Evolutionary conservation across 1,284 basidiomycete species (phyloP).

Genomic region (Rhodotorula glutinis): DNA sequence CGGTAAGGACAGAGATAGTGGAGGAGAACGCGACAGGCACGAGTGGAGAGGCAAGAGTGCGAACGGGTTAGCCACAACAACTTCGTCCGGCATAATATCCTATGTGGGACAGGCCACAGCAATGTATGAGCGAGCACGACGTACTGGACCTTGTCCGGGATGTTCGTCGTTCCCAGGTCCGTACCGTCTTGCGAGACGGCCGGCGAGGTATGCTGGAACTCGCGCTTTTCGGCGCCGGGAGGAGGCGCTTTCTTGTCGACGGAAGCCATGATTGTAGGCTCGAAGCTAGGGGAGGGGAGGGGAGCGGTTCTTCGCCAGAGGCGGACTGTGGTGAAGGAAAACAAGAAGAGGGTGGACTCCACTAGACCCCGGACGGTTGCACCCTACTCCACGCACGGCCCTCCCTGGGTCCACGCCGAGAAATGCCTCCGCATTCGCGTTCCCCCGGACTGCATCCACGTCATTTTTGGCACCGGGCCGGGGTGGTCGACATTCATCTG

Average conservation of each 20-base stretch:
- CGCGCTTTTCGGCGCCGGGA: slow-evolving; percentile 7
- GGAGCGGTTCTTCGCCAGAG: background rate
- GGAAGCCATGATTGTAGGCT: background rate
- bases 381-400: background rate
- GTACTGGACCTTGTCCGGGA: background rate
- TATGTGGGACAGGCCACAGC: no score
- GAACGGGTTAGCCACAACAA: background rate
- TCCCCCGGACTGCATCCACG: background rate
- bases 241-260: slow-evolving; percentile 6
- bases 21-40: background rate
- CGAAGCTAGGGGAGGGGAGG: background rate
- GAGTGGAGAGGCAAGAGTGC: background rate
- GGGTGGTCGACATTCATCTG: no score
- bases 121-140: background rate
- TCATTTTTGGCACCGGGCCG: background rate
- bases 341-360: background rate
- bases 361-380: background rate
- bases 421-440: background rate
- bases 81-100: no score
- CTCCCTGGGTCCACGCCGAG: no score
- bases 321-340: background rate
- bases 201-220: slow-evolving; percentile 2
- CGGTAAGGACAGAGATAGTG: no score
- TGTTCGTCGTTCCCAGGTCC: background rate
- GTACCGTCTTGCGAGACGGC: background rate